Evolutionary conservation across 2,329 filamentous ascomycete genomes (phyloP).

Genomic region (Metarhizium sp.): DNA sequence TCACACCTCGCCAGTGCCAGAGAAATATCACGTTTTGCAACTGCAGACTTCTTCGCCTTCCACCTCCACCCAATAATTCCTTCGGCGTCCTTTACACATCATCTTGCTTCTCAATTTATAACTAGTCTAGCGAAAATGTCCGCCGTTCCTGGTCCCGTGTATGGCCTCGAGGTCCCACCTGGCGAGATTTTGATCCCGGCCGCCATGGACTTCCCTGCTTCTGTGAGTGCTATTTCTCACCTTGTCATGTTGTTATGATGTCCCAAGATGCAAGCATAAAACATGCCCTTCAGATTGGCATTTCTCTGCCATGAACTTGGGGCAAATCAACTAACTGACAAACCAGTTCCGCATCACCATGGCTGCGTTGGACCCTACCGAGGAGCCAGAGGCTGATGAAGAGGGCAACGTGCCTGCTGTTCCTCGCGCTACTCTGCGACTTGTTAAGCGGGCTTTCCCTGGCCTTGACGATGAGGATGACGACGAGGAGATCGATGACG

Average conservation of each 20-base stretch:
- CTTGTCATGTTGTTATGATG: neutral
- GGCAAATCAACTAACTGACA: neutral
- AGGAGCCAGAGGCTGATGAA: slow-evolving; percentile 56
- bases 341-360: slow-evolving; percentile 90
- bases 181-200: slow-evolving; percentile 77
- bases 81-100: neutral
- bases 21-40: slow-evolving; percentile 1
- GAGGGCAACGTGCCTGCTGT: slow-evolving; percentile 51
- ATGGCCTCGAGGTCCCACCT: slow-evolving; percentile 83
- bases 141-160: slow-evolving; percentile 65
- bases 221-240: slow-evolving; percentile 49
- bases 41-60: neutral
- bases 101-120: neutral
- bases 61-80: neutral
- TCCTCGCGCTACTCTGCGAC: slow-evolving; percentile 79
- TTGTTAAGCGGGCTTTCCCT: slow-evolving; percentile 64
- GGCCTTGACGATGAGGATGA: slow-evolving; percentile 44
- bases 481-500: slow-evolving; percentile 58
- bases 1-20: slow-evolving; percentile 1
- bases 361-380: slow-evolving; percentile 91
- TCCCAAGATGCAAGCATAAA: neutral
- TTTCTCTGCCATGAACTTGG: neutral
- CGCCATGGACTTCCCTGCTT: slow-evolving; percentile 68
- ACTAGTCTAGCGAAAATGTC: slow-evolving; percentile 36
- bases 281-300: neutral